These are phyloP conservation scores for Leptodermis oblonga DNA, from an alignment of 257 asterid species.

Conservation along the genomic window DNA sequence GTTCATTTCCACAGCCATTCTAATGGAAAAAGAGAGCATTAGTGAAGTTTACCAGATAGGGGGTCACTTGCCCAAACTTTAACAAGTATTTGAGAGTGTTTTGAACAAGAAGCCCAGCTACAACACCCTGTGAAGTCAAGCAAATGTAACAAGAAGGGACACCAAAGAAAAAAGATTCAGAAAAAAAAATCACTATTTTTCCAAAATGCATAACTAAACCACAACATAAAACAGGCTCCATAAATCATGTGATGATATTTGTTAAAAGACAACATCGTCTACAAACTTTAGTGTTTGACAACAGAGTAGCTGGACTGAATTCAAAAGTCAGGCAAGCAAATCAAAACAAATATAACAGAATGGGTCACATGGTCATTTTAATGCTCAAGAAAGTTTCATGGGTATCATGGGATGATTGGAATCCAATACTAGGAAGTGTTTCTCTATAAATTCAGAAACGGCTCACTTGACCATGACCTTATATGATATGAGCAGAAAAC, in stretches of 20 bases:
- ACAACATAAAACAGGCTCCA: background rate
- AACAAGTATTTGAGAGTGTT: constrained; percentile 89
- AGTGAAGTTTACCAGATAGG: constrained; percentile 65
- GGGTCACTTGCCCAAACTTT: constrained; percentile 85
- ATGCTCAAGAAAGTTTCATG: background rate
- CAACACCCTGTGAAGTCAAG: constrained; percentile 70
- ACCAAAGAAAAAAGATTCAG: background rate
- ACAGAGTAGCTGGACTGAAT: background rate
- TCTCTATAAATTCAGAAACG: no score
- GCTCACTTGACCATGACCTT: background rate
- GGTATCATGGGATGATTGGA: background rate
- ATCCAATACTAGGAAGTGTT: background rate
- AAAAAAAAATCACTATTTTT: background rate
- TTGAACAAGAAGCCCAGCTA: constrained; percentile 96
- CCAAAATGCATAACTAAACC: background rate
- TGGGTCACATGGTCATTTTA: background rate
- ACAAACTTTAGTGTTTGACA: background rate
- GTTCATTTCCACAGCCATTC: background rate
- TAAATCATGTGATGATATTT: background rate
- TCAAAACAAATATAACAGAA: background rate
- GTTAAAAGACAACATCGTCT: background rate
- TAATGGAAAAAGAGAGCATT: background rate
- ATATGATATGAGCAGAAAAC: background rate
- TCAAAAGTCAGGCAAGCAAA: background rate
- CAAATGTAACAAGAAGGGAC: constrained; percentile 14